Evolutionary conservation across 2,329 filamentous ascomycete genomes (phyloP), one percentile per base, ranked within the genome.

Genomic region (Diaporthe citri): DNA sequence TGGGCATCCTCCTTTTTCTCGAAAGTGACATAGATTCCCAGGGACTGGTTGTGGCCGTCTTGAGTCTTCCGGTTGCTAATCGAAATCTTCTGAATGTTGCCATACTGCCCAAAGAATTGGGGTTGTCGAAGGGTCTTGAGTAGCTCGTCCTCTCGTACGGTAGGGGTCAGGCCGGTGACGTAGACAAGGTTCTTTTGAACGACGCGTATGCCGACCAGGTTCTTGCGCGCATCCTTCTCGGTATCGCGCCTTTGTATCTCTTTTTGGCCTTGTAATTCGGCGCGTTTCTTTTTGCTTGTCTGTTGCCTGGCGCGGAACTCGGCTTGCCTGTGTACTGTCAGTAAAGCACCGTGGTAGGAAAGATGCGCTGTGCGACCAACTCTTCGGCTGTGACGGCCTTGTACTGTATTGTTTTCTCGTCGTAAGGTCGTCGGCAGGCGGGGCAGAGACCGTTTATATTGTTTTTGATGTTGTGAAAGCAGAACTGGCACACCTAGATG

Each of bases 161-260:
- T 96, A 17, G 97, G 97, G 77, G 94, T 97, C 36, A 99, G 88
- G 69, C 97, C 97, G 48, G 97, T 98, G 77, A 99, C 96, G 84
- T 99, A 99, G 78, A 99, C 97, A 60, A 99, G 91, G 82, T 99
- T 99, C 87, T 98, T 98, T 85, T 99, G 97, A 55, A 98, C 95
- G 59, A 99, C 97, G 66, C 97, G 92, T 66, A 99, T 94, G 74
- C 97, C 97, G 72, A 97, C 95, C 39, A 99, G 90, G 82, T 98
- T 98, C 84, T 98, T 98, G 77, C 97, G 94, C 83, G 95, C 98
- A 76, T 97, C 93, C 76, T 95, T 96, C 84, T 99, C 97, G 76
- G 96, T 96, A 85, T 99, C 97, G 77, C 95, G 95, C 82, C 97
- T 98, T 83, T 98, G 96, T 2, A 93, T 94, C 84, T 99, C 97